A percentile compares a stretch with the other conserved stretches of the same genome.
Evolutionary conservation across 768 basidiomycete species (phyloP).

Genomic region (Tylopilus vinaceipallidus): DNA sequence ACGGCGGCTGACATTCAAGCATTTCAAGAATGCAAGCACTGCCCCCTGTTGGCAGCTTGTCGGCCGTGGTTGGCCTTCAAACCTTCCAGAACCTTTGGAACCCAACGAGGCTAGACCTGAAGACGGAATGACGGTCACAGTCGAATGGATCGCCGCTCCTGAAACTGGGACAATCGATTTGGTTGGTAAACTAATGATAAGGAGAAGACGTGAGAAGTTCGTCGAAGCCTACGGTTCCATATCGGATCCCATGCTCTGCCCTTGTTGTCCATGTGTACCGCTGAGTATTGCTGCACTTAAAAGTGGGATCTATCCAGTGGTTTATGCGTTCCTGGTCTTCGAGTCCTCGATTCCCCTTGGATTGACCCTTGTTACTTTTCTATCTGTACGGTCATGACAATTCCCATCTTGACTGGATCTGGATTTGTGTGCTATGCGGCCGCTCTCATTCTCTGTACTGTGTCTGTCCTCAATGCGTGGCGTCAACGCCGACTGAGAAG

Average conservation of each 20-base stretch:
- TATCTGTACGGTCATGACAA: background rate
- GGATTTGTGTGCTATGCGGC: conserved; percentile 1
- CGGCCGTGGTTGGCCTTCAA: conserved; percentile 96
- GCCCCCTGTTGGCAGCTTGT: no score
- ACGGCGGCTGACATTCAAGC: no score
- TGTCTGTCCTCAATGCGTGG: conserved; percentile 15
- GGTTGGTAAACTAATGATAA: no score
- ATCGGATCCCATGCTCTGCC: background rate
- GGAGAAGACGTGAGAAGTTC: background rate
- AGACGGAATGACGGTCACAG: no score
- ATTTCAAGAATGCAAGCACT: no score
- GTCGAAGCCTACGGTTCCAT: background rate
- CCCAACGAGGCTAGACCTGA: background rate
- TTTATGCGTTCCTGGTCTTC: background rate
- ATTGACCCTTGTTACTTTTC: no score
- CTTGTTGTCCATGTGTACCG: background rate
- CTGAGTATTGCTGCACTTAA: background rate
- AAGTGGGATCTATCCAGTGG: background rate
- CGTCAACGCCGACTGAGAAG: conserved; percentile 6
- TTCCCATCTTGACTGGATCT: background rate
- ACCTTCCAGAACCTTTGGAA: conserved; percentile 81
- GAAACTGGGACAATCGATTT: no score
- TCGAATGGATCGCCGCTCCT: no score
- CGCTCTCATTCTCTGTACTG: conserved; percentile 4
- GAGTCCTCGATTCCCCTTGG: background rate